Evolutionary conservation across 208 protist species (phyloP).

Genomic region (Leishmania mexicana): DNA sequence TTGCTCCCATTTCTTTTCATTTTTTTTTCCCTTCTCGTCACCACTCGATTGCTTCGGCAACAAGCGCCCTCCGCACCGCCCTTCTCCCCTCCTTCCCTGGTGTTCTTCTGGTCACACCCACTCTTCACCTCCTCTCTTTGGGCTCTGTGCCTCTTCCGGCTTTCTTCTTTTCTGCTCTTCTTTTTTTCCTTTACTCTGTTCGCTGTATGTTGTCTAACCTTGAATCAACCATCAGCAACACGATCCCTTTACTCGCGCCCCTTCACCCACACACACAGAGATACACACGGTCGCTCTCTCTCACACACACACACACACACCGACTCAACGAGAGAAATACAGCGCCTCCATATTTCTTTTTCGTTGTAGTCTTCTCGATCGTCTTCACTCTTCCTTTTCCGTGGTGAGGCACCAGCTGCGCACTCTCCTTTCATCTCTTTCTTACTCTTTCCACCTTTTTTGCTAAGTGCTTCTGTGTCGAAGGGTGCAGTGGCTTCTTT

Average conservation of each 20-base stretch:
- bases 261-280: too few relatives aligned
- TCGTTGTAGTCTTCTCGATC: not conserved
- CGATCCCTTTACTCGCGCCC: not conserved
- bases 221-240: not conserved
- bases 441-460: not conserved
- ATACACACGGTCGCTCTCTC: not conserved
- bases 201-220: not conserved
- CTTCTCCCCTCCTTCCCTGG: not conserved
- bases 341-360: not conserved
- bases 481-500: not conserved
- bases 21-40: not conserved
- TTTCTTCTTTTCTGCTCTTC: slow-evolving; percentile 5
- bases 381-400: not conserved
- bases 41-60: not conserved
- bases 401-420: not conserved
- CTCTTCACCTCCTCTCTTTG: slow-evolving; percentile 5
- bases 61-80: not conserved
- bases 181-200: slow-evolving; percentile 2
- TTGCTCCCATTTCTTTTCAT: not conserved
- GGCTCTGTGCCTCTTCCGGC: slow-evolving; percentile 9
- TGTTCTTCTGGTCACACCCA: slow-evolving; percentile 12
- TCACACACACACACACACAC: not conserved
- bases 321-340: not conserved
- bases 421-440: not conserved
- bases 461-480: not conserved